Evolutionary conservation across 1,284 basidiomycete species (phyloP).

Genomic region (Sporisorium exsertum): DNA sequence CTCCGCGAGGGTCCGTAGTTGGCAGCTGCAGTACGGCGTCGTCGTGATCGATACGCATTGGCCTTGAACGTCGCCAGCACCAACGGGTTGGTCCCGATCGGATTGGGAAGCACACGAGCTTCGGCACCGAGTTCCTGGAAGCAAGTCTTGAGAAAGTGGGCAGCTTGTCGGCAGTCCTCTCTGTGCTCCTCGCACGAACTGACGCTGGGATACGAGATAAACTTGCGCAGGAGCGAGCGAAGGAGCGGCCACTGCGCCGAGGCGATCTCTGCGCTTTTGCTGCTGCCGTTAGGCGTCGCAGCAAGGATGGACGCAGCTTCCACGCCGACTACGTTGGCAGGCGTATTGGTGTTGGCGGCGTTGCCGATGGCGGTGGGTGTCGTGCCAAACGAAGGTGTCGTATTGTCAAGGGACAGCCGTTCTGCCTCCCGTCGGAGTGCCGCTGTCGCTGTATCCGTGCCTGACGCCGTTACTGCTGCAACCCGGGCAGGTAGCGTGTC

Average conservation of each 20-base stretch:
- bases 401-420: conserved; percentile 17
- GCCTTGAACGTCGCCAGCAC: conserved; percentile 63
- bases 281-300: background rate
- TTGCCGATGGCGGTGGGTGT: conserved; percentile 12
- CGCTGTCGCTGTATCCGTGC: background rate
- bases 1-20: conserved; percentile 19
- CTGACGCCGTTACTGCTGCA: background rate
- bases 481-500: background rate
- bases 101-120: conserved; percentile 54
- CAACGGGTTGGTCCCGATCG: conserved; percentile 54
- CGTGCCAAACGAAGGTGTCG: conserved; percentile 7
- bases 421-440: conserved; percentile 21
- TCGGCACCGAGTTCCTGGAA: conserved; percentile 62
- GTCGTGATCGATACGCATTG: conserved; percentile 28
- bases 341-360: background rate
- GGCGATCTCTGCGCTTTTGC: background rate
- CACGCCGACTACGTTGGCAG: conserved; percentile 4
- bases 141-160: conserved; percentile 59
- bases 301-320: conserved; percentile 18
- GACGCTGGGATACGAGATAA: conserved; percentile 87
- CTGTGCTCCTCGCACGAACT: conserved; percentile 77
- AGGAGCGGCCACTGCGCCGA: conserved; percentile 69
- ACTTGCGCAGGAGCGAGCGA: conserved; percentile 80
- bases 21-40: conserved; percentile 18
- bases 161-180: conserved; percentile 75